Evolutionary conservation across 2,329 filamentous ascomycete species (phyloP), one percentile per base, ranked within the genome.

Genomic region (Endocalyx cinctus): DNA sequence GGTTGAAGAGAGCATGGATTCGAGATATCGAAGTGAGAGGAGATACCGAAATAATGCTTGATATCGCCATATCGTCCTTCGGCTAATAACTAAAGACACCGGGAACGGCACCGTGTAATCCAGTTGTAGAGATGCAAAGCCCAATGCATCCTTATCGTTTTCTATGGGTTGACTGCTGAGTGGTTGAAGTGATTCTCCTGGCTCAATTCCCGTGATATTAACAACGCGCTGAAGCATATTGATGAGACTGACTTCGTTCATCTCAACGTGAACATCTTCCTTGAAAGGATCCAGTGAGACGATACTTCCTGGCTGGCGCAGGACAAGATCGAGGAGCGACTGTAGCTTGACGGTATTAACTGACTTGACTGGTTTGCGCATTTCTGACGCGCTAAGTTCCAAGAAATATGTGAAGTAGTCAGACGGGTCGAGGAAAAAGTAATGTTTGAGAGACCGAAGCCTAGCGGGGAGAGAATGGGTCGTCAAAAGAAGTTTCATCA

Each of bases 371-470:
- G 85, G 83, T 57, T 96, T 96, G 51, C 87, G 84, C 38, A 98
- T 72, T 62, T 98, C 92, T 1, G 88, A 89, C 18, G 84, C 74
- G 34, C 87, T 82, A 14, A 98, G 79, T 55, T 98, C 92, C 39
- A 98, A 79, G 59, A 98, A 98, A 62, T 97, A 94, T 3, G 88
- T 88, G 61, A 98, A 97, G 67, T 95, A 98, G 59, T 98, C 92
- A 20, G 92, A 96, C 7, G 89, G 84, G 50, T 97, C 90, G 42
- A 98, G 80, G 70, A 98, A 98, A 69, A 97, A 98, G 66, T 98
- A 98, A 62, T 98, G 92, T 59, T 98, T 98, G 25, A 98, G 70
- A 11, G 90, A 97, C 28, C 84, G 79, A 36, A 98, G 72, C 23
- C 92, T 79, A 17, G 86, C 84, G 1, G 90, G 89, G 5, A 98